Evolutionary conservation across 768 basidiomycete genomes (phyloP).

Genomic region (Rhodotorula diobovata): DNA sequence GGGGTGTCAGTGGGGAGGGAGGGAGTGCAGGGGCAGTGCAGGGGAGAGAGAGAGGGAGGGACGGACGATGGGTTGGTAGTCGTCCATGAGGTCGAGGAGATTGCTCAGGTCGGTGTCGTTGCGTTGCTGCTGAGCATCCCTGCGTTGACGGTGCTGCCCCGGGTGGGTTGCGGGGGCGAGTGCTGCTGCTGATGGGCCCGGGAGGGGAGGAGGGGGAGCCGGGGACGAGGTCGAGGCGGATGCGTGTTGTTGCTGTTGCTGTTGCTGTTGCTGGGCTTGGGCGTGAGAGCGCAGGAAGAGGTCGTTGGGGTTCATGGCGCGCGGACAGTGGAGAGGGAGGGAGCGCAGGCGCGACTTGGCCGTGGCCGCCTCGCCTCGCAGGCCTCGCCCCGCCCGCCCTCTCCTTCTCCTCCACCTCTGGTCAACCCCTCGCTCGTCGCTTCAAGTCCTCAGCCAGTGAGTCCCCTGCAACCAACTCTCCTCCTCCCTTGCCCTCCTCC

Average conservation of each 20-base stretch:
- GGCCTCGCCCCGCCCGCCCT: not conserved
- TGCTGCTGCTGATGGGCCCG: not conserved
- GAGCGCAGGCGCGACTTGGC: not conserved
- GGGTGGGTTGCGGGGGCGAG: not conserved
- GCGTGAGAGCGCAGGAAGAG: slow-evolving; percentile 12
- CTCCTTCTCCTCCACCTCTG: not conserved
- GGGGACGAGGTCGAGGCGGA: not conserved
- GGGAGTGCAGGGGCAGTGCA: not conserved
- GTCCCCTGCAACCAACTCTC: no score
- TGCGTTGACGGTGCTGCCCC: slow-evolving; percentile 18
- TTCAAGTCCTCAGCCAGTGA: slow-evolving; percentile 1
- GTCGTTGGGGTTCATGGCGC: slow-evolving; percentile 31
- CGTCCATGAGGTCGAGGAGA: slow-evolving; percentile 91
- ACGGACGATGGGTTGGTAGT: slow-evolving; percentile 86
- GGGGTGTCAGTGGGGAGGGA: not conserved
- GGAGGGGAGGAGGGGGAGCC: not conserved
- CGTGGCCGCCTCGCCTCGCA: no score
- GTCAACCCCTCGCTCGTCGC: not conserved
- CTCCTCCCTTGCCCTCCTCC: not conserved
- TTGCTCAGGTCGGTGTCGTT: slow-evolving; percentile 88
- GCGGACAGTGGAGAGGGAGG: not conserved
- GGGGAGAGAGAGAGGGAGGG: not conserved
- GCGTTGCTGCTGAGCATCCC: slow-evolving; percentile 54
- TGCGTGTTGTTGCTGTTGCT: slow-evolving; percentile 8
- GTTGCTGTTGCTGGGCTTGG: not conserved